Conservation (phyloP, 768 basidiomycete species). For the Leucocoprinus leucothites region DNA sequence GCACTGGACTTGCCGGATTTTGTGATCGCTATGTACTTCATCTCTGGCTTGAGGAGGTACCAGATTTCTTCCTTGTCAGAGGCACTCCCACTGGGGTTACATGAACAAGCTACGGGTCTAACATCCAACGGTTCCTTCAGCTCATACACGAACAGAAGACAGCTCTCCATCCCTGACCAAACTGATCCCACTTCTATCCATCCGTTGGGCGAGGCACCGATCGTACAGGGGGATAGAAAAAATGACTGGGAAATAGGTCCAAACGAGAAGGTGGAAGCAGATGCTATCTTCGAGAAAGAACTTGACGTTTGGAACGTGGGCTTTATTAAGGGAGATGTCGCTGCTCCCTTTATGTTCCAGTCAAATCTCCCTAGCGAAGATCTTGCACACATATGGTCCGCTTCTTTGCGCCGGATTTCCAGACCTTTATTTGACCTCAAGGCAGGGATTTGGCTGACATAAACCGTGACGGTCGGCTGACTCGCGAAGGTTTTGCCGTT, state of each 20-base stretch:
- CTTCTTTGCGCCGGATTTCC: conserved; percentile 12
- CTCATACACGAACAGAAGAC: conserved; percentile 60
- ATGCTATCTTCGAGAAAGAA: conserved; percentile 70
- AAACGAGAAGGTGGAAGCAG: conserved; percentile 72
- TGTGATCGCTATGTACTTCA: conserved; percentile 93
- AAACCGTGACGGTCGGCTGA: conserved; percentile 81
- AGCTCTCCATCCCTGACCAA: conserved; percentile 47
- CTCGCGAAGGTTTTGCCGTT: conserved; percentile 90
- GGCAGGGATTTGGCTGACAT: conserved; percentile 92
- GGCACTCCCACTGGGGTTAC: conserved; percentile 76
- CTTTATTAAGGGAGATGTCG: conserved; percentile 88
- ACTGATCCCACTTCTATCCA: conserved; percentile 29
- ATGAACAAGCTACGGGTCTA: conserved; percentile 71
- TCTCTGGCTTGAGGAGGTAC: conserved; percentile 84
- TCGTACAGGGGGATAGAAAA: conserved; percentile 20
- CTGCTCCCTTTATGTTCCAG: conserved; percentile 93
- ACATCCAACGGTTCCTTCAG: conserved; percentile 53
- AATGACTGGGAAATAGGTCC: conserved; percentile 79
- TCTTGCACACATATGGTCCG: conserved; percentile 91
- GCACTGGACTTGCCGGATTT: conserved; percentile 89
- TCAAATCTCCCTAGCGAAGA: conserved; percentile 78
- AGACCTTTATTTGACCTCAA: conserved; percentile 2
- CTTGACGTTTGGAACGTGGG: conserved; percentile 75
- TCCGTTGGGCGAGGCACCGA: too few relatives aligned
- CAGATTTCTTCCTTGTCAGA: conserved; percentile 69